These are phyloP conservation scores for Pleomassaria siparia DNA, from an alignment of 2,329 filamentous ascomycete genomes.

Conservation along the genomic window DNA sequence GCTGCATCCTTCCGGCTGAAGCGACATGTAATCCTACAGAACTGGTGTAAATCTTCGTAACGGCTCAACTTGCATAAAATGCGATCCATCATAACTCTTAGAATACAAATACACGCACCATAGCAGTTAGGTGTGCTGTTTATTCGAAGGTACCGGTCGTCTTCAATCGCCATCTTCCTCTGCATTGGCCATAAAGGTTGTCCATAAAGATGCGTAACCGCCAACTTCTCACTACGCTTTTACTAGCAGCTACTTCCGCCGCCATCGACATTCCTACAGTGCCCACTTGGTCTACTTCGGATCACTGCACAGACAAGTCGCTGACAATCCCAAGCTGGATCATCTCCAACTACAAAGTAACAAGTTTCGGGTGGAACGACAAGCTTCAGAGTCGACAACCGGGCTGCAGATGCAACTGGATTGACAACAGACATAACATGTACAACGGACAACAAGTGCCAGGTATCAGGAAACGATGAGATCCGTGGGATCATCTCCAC, in stretches of 20 bases:
- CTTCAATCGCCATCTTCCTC: too few species aligned
- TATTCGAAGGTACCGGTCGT: too few species aligned
- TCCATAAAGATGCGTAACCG: neutral
- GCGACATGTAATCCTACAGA: too few species aligned
- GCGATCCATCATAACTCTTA: too few species aligned
- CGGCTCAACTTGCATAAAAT: too few species aligned
- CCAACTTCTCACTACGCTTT: neutral
- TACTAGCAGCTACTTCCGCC: neutral
- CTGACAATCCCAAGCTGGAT: conserved; percentile 6
- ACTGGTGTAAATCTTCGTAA: too few species aligned
- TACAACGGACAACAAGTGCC: conserved; percentile 3
- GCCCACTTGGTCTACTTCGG: conserved; percentile 2
- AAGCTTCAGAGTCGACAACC: conserved; percentile 9
- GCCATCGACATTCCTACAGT: conserved; percentile 3
- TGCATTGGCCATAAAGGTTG: too few species aligned
- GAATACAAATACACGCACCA: too few species aligned
- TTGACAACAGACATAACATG: conserved; percentile 4
- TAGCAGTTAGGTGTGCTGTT: too few species aligned
- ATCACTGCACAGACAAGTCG: conserved; percentile 4
- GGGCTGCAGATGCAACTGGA: conserved; percentile 1
- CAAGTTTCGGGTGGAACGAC: conserved; percentile 2
- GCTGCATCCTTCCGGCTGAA: too few species aligned
- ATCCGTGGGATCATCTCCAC: conserved; percentile 5
- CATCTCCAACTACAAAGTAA: conserved; percentile 3
- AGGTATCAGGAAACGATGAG: neutral